Base-by-base conservation (phyloP, 2,329 filamentous ascomycete species). In the Verticillium klebahnii region DNA sequence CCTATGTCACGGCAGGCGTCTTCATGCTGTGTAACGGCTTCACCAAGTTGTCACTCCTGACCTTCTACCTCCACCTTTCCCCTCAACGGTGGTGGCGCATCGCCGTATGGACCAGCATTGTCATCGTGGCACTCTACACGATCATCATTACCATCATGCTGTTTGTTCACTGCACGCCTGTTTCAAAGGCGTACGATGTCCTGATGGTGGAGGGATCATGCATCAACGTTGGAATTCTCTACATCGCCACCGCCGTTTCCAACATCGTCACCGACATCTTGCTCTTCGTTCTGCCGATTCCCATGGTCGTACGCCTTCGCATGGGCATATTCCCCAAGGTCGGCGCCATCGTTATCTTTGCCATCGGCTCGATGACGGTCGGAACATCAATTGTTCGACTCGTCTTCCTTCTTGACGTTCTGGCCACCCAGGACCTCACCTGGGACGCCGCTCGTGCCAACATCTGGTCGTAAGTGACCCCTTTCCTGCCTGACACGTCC, bases 221-320 rank as follows among this genome's bases (percentile, higher is more conserved):
- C 61, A 72, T 84, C 52, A 71, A 80, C 56, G 74, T 76, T 25
- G 74, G 79, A n/a, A 70, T 75, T 1, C 75, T 83, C 31, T 83
- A 82, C 67, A 77, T 83, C 36, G 73, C 77, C 39, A 82, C 81
- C 14, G 78, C 80, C 0, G 76, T 75, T 2, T 70, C 79, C 15
- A 82, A 82, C 61, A 79, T 83, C 56, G 57, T 77, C n/a, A 81
- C 79, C 14, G 80, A 84, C 65, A 56, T 84, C 9, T 64, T 82
- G 6, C 74, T 82, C 17, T 80, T 81, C 57, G 64, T 75, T 1
- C 65, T 84, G 1, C 82, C 82, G 0, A 74, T 83, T 36, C 77
- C 75, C 0, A 79, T 80, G 57, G 71, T 84, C 1, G 68, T 78
- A 36, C 71, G 70, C 9, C 69, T 84, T 1, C 76, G 78, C 55